Evolutionary conservation across 352 stramenopile genomes (phyloP).

Genomic region (Globisporangium perplexum): DNA sequence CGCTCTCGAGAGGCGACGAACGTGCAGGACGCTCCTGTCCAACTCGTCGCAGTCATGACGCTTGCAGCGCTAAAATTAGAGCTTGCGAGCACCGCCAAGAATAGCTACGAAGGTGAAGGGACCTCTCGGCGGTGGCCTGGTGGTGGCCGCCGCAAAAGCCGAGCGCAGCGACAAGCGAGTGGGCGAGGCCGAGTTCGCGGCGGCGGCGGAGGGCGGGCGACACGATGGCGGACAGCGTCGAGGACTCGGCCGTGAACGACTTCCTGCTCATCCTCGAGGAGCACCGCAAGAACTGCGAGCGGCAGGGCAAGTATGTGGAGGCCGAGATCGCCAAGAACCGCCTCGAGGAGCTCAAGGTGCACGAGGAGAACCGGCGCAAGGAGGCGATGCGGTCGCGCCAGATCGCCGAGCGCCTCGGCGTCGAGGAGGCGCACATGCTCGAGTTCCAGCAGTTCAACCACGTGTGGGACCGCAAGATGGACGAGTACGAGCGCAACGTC

Average conservation of each 20-base stretch:
- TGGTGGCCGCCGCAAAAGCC: no score
- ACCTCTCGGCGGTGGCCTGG: no score
- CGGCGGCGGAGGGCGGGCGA: no score
- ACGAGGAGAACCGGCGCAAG: conserved; percentile 93
- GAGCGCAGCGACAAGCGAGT: no score
- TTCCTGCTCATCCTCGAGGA: conserved; percentile 91
- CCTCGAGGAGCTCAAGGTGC: conserved; percentile 94
- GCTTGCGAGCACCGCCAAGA: no score
- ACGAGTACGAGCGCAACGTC: conserved; percentile 92
- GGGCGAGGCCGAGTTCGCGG: no score
- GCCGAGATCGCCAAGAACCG: conserved; percentile 96
- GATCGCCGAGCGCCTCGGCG: conserved; percentile 91
- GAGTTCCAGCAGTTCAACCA: conserved; percentile 98
- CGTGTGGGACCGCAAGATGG: conserved; percentile 95
- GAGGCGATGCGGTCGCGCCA: conserved; percentile 95
- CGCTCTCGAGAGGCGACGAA: no score
- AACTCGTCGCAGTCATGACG: no score
- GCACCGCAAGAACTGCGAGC: conserved; percentile 96
- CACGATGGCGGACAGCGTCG: conserved; percentile 46
- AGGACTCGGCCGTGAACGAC: conserved; percentile 80
- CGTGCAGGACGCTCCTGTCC: no score
- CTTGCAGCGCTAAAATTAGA: no score
- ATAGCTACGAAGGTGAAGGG: no score
- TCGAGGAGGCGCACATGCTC: conserved; percentile 97
- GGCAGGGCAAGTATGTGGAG: conserved; percentile 96